Evolutionary conservation across 192 early-diverging fungal species (phyloP).

Genomic region (Pilobolus umbonatus): DNA sequence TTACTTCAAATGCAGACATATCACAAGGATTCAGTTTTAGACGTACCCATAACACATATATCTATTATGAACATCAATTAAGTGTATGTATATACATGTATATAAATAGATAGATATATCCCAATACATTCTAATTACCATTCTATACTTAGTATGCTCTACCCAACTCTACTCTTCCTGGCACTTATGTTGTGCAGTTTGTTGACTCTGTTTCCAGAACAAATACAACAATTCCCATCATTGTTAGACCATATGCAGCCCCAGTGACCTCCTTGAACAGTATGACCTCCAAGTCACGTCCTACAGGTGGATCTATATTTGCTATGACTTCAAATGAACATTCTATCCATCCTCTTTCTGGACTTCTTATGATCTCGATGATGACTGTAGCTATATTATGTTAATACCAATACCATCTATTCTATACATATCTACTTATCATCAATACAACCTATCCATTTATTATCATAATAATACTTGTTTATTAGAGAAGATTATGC

Average conservation of each 20-base stretch:
- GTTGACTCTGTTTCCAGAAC: slow-evolving; percentile 4
- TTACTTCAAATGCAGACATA: slow-evolving; percentile 28
- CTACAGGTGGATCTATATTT: slow-evolving; percentile 11
- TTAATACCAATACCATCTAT: not conserved
- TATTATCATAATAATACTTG: not conserved
- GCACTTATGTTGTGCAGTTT: slow-evolving; percentile 22
- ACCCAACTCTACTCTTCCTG: slow-evolving; percentile 18
- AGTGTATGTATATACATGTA: slow-evolving; percentile 4
- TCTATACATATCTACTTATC: too few species aligned
- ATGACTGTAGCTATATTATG: not conserved
- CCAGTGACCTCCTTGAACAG: not conserved
- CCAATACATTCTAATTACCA: not conserved
- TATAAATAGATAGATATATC: not conserved
- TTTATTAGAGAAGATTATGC: not conserved
- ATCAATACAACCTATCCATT: slow-evolving; percentile 5
- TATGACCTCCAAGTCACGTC: not conserved
- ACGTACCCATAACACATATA: slow-evolving; percentile 8
- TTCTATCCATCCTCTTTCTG: too few species aligned
- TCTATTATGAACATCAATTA: slow-evolving; percentile 19
- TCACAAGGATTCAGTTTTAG: slow-evolving; percentile 22
- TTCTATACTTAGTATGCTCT: slow-evolving; percentile 17
- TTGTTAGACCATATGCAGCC: slow-evolving; percentile 15
- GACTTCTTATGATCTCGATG: too few species aligned
- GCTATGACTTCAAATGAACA: not conserved
- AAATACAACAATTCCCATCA: slow-evolving; percentile 22